phyloP scores from a whole-genome alignment of 345 rosid genomes.

The Psidium friedrichsthalianum region DNA sequence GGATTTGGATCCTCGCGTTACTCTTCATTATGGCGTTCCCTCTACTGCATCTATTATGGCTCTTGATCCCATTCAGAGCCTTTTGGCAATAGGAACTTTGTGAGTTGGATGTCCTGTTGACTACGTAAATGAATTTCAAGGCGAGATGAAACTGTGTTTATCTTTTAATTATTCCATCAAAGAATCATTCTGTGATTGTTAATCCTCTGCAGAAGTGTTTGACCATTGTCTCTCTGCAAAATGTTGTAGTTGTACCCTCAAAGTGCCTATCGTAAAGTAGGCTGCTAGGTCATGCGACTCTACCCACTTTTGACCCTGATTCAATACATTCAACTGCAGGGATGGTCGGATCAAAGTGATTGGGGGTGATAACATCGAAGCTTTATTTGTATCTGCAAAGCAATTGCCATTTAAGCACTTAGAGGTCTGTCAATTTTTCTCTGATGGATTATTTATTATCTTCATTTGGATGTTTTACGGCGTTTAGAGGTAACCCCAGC shows the following conservation, averaged over 20 bases:
- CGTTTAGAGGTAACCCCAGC: not conserved
- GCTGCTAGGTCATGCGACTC: not conserved
- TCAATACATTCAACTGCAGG: conserved; percentile 15
- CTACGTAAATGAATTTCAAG: not conserved
- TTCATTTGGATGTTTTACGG: not conserved
- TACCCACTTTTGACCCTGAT: not conserved
- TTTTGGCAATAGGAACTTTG: conserved; percentile 77
- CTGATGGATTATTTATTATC: not conserved
- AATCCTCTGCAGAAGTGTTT: not conserved
- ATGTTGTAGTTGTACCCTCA: not conserved
- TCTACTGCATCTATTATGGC: conserved; percentile 73
- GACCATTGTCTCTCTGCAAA: not conserved
- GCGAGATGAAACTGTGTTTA: not conserved
- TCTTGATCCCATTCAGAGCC: conserved; percentile 63
- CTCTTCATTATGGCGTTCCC: conserved; percentile 72
- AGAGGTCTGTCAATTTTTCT: conserved; percentile 38
- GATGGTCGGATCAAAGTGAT: conserved; percentile 90
- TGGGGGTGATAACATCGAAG: conserved; percentile 75
- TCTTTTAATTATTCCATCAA: not conserved
- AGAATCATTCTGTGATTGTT: not conserved
- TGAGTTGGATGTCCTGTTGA: conserved; percentile 19
- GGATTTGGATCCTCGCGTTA: conserved; percentile 45
- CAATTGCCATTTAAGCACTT: conserved; percentile 55
- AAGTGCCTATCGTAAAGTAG: not conserved
- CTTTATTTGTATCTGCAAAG: conserved; percentile 61